Conservation (phyloP, 768 basidiomycete species). For the Nidularia sp. region DNA sequence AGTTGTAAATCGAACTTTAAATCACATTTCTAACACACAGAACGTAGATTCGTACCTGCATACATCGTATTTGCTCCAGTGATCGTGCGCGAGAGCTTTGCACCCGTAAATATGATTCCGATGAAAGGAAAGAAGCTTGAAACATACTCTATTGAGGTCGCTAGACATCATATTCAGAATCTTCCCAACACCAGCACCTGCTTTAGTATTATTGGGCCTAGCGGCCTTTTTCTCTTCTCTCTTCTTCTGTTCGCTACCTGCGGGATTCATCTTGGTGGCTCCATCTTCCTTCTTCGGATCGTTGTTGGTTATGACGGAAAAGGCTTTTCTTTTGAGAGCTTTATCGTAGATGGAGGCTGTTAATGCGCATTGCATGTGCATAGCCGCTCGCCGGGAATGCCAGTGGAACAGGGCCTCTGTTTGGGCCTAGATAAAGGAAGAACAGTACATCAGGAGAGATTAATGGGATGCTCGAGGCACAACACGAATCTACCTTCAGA, state of each 20-base stretch:
- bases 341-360: constrained; percentile 91
- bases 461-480: neutral
- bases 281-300: constrained; percentile 3
- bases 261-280: constrained; percentile 6
- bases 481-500: constrained; percentile 34
- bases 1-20: neutral
- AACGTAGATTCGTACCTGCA: constrained; percentile 38
- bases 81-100: constrained; percentile 43
- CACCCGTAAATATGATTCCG: neutral
- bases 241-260: constrained; percentile 21
- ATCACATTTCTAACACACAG: constrained; percentile 1
- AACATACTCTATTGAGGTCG: constrained; percentile 56
- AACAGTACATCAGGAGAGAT: neutral
- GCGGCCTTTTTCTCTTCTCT: constrained; percentile 32
- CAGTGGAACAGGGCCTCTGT: constrained; percentile 75
- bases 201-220: constrained; percentile 52
- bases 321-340: constrained; percentile 78
- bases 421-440: constrained; percentile 35
- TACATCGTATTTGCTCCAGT: constrained; percentile 65
- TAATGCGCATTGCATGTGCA: constrained; percentile 71
- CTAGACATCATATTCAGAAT: constrained; percentile 88
- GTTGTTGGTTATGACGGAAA: constrained; percentile 52
- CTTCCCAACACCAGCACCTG: constrained; percentile 85
- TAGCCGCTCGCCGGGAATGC: constrained; percentile 73
- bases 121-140: neutral